phyloP scores from a whole-genome alignment of 1,139 yeast genomes.

The Ashbya aceris region DNA sequence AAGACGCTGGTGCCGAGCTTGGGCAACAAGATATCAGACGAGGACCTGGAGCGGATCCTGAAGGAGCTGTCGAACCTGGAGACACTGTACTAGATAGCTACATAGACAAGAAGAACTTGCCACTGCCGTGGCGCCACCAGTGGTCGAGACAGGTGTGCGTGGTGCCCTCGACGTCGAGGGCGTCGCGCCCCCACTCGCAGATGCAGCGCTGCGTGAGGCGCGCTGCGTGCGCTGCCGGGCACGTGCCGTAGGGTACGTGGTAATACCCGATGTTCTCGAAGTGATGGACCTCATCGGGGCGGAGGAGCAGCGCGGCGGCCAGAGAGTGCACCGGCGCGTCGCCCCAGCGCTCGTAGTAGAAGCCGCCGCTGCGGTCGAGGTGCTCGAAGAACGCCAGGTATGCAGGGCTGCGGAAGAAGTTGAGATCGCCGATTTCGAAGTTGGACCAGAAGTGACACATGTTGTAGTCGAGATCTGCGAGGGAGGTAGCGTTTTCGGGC shows the following conservation, averaged over 20 bases:
- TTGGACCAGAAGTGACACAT: constrained; percentile 95
- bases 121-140: constrained; percentile 76
- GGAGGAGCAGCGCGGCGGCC: constrained; percentile 59
- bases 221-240: constrained; percentile 54
- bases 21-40: constrained; percentile 69
- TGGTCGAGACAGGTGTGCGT: constrained; percentile 66
- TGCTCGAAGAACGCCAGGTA: constrained; percentile 62
- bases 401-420: constrained; percentile 66
- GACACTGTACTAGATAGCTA: constrained; percentile 31
- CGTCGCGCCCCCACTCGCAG: constrained; percentile 43
- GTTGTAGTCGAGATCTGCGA: constrained; percentile 46
- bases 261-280: constrained; percentile 86
- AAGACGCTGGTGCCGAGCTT: constrained; percentile 87
- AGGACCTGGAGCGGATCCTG: constrained; percentile 75
- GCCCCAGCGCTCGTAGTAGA: constrained; percentile 93
- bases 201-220: constrained; percentile 57
- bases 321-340: constrained; percentile 95
- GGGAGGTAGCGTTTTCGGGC: constrained; percentile 34
- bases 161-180: constrained; percentile 45
- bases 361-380: constrained; percentile 70
- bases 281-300: constrained; percentile 64
- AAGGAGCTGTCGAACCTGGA: constrained; percentile 73
- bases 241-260: constrained; percentile 75
- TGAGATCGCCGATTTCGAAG: constrained; percentile 76
- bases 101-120: constrained; percentile 30